Evolutionary conservation across 257 asterid species (phyloP).

Genomic region (Solanum chilense): DNA sequence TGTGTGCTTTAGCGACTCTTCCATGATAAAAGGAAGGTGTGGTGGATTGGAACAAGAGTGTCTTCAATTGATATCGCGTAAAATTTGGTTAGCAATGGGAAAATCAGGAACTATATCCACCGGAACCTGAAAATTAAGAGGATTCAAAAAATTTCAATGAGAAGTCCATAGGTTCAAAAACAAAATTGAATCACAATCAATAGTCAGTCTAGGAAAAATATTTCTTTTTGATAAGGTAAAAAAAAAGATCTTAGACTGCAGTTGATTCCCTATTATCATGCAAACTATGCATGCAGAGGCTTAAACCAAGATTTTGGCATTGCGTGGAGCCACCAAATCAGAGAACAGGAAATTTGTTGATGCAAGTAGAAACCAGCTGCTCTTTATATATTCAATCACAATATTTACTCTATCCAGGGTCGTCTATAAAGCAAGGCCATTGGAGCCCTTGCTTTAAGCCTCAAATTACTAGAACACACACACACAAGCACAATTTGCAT

Average conservation of each 20-base stretch:
- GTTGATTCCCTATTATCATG: background rate
- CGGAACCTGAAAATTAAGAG: slow-evolving; percentile 50
- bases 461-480: background rate
- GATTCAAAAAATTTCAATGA: background rate
- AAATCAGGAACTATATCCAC: slow-evolving; percentile 85
- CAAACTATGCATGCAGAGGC: background rate
- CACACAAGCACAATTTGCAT: background rate
- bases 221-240: background rate
- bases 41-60: background rate
- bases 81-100: slow-evolving; percentile 55
- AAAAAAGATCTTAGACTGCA: background rate
- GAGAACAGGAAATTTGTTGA: background rate
- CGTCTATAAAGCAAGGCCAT: background rate
- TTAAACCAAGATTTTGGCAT: background rate
- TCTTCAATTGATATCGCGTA: slow-evolving; percentile 23
- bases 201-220: background rate
- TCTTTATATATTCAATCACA: background rate
- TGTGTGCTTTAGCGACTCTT: background rate
- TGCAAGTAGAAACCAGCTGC: background rate
- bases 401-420: background rate
- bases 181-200: background rate
- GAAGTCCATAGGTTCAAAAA: background rate
- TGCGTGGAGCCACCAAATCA: background rate
- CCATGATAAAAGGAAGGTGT: background rate
- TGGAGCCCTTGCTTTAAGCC: background rate